These are phyloP conservation scores for Sedum album DNA, from an alignment of 164 flowering plant species.

Conservation along the genomic window DNA sequence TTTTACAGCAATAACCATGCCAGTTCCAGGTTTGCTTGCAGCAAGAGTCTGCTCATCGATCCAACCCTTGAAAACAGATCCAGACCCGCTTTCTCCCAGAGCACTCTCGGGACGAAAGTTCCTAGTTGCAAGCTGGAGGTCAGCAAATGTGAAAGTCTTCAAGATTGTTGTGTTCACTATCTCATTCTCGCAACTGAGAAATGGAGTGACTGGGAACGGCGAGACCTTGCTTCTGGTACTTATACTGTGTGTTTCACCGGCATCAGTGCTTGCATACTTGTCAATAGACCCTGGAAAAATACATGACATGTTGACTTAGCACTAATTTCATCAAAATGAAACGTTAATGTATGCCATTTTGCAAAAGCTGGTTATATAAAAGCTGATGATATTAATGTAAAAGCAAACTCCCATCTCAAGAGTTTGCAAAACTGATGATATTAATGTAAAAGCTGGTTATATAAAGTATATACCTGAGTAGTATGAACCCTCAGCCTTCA, in stretches of 20 bases:
- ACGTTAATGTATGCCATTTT: neutral
- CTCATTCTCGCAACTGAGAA: slow-evolving; percentile 2
- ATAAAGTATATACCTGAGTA: slow-evolving; percentile 30
- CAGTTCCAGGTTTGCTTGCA: slow-evolving; percentile 10
- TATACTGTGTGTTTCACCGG: neutral
- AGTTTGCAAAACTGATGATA: neutral
- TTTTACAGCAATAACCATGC: slow-evolving; percentile 14
- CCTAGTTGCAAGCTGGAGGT: slow-evolving; percentile 10
- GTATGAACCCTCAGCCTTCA: slow-evolving; percentile 61
- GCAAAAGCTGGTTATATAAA: too few species aligned
- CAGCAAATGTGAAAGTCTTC: slow-evolving; percentile 4
- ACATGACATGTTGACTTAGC: neutral
- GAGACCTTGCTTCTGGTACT: neutral
- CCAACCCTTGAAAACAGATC: slow-evolving; percentile 12
- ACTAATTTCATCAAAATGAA: too few species aligned
- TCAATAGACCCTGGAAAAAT: neutral
- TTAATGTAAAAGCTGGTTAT: neutral
- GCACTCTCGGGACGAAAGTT: slow-evolving; percentile 14
- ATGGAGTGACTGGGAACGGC: neutral
- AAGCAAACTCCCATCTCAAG: too few species aligned
- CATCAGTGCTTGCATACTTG: neutral
- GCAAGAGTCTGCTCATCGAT: slow-evolving; percentile 5
- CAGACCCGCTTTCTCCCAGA: slow-evolving; percentile 13
- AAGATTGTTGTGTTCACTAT: neutral
- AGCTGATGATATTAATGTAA: neutral